Base-by-base conservation (phyloP, 768 basidiomycete species). In the Lactarius quietus region DNA sequence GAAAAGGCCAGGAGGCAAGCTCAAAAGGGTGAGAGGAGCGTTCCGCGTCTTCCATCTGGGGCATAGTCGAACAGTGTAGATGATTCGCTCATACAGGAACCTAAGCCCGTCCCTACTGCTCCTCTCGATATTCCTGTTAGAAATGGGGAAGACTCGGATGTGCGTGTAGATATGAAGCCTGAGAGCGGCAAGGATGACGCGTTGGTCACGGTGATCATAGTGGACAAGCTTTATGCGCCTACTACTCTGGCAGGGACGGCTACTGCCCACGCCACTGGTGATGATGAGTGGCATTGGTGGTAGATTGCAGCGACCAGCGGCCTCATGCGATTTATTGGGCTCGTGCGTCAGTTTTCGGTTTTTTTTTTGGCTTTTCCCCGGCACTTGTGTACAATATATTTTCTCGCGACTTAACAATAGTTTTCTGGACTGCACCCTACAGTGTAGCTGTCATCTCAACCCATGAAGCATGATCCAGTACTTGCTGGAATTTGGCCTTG, bases 11-110 rank as follows among this genome's bases (percentile, higher is more conserved):
- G 8, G 38, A 59, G 26, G n/a, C 18, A 63, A 53, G 26, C 39
- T 33, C 31, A 20, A 31, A 68, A 61, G 62, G 48, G 59, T 57
- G 55, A 61, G 57, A 57, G 35, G 52, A 62, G 48, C 36, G 35
- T 38, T 57, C 18, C 20, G 26, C 48, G 14, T 51, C 43, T 28
- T 41, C 36, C 57, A 39, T 43, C 57, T 36, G 36, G 43, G 23
- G 29, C 45, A 28, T 33, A 23, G 14, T 33, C 39, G 55, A 61
- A 56, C 58, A 23, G 31, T 23, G 48, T 33, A 57, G 43, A 64
- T 59, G 33, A 64, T 43, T 20, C 53, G 43, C 31, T 6, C 20
- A 58, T n/a, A 51, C 63, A 67, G 63, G 63, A 51, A 36, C 31
- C 6, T 65, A 53, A 60, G 17, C 53, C n/a, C n/a, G n/a, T n/a